Evolutionary conservation across 108 stramenopile species (phyloP).

Genomic region (Thalassiosira profunda): DNA sequence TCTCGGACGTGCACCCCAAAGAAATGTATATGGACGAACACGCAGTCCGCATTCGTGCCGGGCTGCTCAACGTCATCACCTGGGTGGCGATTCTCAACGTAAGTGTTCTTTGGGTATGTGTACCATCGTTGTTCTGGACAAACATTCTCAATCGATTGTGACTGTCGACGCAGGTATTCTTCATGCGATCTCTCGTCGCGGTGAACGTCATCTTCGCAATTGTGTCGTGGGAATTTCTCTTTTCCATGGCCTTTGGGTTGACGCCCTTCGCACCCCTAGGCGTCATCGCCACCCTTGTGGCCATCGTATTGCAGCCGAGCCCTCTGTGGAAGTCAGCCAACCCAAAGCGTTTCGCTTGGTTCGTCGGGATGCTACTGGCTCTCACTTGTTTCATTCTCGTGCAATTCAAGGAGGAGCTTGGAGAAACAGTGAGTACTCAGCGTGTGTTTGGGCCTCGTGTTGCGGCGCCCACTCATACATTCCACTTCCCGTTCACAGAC

Average conservation of each 20-base stretch:
- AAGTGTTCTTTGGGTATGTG: too few relatives aligned
- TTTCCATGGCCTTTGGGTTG: slow-evolving; percentile 44
- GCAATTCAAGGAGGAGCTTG: slow-evolving; percentile 27
- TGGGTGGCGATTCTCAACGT: slow-evolving; percentile 64
- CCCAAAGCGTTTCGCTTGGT: slow-evolving; percentile 66
- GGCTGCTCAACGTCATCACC: slow-evolving; percentile 56
- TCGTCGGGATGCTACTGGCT: slow-evolving; percentile 49
- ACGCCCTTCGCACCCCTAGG: slow-evolving; percentile 65
- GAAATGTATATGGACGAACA: slow-evolving; percentile 71
- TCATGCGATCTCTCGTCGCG: slow-evolving; percentile 19
- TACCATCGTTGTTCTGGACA: too few relatives aligned
- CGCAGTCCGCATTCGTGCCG: slow-evolving; percentile 58
- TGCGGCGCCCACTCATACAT: too few relatives aligned
- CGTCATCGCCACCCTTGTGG: slow-evolving; percentile 30
- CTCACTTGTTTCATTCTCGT: slow-evolving; percentile 34
- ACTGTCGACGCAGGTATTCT: too few relatives aligned
- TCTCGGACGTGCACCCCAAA: slow-evolving; percentile 32
- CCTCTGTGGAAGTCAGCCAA: slow-evolving; percentile 62
- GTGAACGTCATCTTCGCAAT: slow-evolving; percentile 43
- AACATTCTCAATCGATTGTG: too few relatives aligned
- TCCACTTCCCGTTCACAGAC: too few relatives aligned
- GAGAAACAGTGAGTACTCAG: too few relatives aligned
- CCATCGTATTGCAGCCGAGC: slow-evolving; percentile 28
- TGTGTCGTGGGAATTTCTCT: slow-evolving; percentile 49
- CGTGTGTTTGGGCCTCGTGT: too few relatives aligned